Evolutionary conservation across 768 basidiomycete species (phyloP), one percentile per base, ranked within the genome.

Genomic region (Amanita phalloides): DNA sequence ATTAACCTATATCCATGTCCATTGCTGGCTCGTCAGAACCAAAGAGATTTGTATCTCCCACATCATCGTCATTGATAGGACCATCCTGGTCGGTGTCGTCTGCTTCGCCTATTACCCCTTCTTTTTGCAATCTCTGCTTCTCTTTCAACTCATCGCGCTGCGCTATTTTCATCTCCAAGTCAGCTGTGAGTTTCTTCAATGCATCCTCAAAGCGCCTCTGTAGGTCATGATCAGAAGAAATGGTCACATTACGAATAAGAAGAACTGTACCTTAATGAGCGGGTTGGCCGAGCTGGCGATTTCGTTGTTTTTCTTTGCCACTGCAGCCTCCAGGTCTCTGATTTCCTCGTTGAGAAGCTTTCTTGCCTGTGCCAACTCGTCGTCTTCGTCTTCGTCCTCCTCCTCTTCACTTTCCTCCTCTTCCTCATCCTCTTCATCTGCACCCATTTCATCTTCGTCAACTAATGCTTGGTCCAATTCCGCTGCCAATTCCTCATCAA

Each of bases 151-250:
- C 86, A 57, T 91, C 89, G 51, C 84, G 75, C 62, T 91, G 90
- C 0, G 76, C 76, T 8, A 76, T 68, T 63, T 93, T 94, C 77
- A 84, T 82, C 57, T 94, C 92, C 28, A 94, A 70, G 62, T 96
- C 92, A 33, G 81, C 78, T 9, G 82, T 78, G 45, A 96, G 73
- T 66, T 95, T 96, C 72, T 84, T 89, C 60, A 94, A 66, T 14
- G 88, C 86, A 62, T 95, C 93, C 64, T 94, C 90, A 66, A 95
- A 94, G 33, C 92, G 92, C 78, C 86, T 86, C 86, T 93, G 47
- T 28, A 53, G 20, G 35, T 25, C 41, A 26, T 35, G 5, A 33
- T 48, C 46, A 54, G 25, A 21, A 35, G 32, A 1, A 28, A 9
- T 10, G 26, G 60, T 55, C 14, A 11, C 26, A 23, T 25, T 3